Base-by-base conservation (phyloP, 2,329 filamentous ascomycete species). In the Claviceps africana region DNA sequence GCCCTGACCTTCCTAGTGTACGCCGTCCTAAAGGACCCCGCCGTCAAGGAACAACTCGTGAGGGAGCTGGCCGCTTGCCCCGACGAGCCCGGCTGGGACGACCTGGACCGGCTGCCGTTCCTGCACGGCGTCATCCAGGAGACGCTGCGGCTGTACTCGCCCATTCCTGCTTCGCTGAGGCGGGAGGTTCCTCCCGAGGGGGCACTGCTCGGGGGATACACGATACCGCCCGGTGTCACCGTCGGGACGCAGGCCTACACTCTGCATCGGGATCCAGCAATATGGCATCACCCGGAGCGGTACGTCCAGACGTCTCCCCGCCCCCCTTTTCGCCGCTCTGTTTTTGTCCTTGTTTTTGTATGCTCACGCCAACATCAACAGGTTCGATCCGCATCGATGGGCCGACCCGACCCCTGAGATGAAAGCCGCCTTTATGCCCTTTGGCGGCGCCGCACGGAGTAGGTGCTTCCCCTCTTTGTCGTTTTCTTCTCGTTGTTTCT, bases 381-480 rank as follows among this genome's bases (percentile, higher is more conserved):
- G 47, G 15, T 49, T 49, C 15, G 47, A 49, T 15, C 47, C 47
- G 13, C 35, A 30, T 25, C 47, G 47, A 42, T 49, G 47, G 47
- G 25, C 25, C 15, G 31, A 17, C n/a, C 37, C 47, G 8, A 49
- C 47, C 17, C 10, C 47, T 11, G 47, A 42, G 5, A 49, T 49
- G 47, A 49, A 49, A 13, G 47, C 35, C n/a, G 47, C 35, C 17
- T 49, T 49, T 21, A 42, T 49, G 47, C 47, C 47, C 17, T 49
- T 49, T 49, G 47, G 47, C 1, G 47, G 47, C 19, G 25, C 39
- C 22, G 39, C 37, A 15, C 37, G 48, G 17, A 22, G 39, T 50
- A 50, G 15, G 35, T 49, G 3, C 45, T 28, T 44, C 8, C 2
- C 21, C 21, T 2, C 8, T 9, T 19, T 7, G 37, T 40, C n/a